Base-by-base conservation (phyloP, 805 yeast species). In the Lipomyces sp. region DNA sequence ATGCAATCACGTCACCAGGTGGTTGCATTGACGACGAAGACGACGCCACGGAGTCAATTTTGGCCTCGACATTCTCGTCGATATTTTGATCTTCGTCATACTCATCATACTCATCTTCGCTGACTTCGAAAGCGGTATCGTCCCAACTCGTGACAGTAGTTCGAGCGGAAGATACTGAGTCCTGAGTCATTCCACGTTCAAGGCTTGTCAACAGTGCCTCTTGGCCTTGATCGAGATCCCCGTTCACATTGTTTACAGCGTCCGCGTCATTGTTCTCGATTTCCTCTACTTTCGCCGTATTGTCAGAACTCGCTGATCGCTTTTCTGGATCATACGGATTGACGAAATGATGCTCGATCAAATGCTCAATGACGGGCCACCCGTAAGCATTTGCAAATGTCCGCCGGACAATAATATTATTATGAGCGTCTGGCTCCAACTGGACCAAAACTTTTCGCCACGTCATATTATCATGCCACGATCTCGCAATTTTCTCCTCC, bases 381-480 rank as follows among this genome's bases (percentile, higher is more conserved):
- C 99, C 99, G 78, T 89, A 93, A 0, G 97, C 95, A 78, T 94
- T 94, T 4, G 96, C 88, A 80, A 90, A 95, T 68, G 90, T 80
- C 71, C 99, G 82, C 69, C 99, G 81, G 0, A 94, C 98, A 34
- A 91, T 83, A 35, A 95, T 92, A 74, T 92, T 94, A 74, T 94
- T 94, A 75, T 94, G 99, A 0, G 99, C 97, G 76, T 94, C 99
- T 0, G 98, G 97, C 70, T 87, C 85, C 69, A 95, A 79, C 54
- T 86, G 86, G 0, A 93, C 97, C 34, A 95, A 78, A 2, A 95
- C 97, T 77, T 94, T 94, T 55, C 98, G 80, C 99, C 99, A 94
- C 15, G 85, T 77, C 88, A 92, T 85, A 10, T 85, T 86, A 64
- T 85, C 82, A 75, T 94, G 98, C 89, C 97, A 95, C 57, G 87